Evolutionary conservation across 1,284 basidiomycete species (phyloP), one percentile per base, ranked within the genome.

Genomic region (Sporisorium graminicola): DNA sequence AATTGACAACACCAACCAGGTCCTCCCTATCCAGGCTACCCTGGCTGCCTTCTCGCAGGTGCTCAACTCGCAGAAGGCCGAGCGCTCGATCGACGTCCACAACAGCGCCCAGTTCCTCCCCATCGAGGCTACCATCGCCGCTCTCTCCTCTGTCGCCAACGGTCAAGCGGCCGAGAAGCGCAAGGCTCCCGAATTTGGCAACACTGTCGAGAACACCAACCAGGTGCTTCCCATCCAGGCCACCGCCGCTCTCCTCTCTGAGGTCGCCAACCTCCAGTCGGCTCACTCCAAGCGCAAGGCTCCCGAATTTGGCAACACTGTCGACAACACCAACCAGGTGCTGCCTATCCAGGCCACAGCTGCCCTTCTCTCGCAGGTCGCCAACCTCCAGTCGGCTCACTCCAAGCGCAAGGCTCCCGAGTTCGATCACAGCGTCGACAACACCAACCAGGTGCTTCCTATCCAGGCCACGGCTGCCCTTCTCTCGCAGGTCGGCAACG

Each of bases 11-110:
- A 35, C 35, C 49, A 67, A 61, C 71, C 64, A 64, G 57, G 46
- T 73, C 42, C 44, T 73, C 13, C 70, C 70, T 44, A 56, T 73
- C 44, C 51, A 73, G 64, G 70, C 54, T 10, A 73, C 70, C 20
- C 7, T 57, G 31, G 60, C 60, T 26, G 43, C 27, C 27, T 58
- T 71, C 22, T 71, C 68, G 1, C 27, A 29, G 24, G 68, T 65
- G 9, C 7, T n/a, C 10, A 50, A 53, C 51, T 10, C 2, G 14
- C 51, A 53, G 51, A 40, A 24, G 20, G 37, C 40, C 31, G 51
- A 56, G 53, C 68, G 61, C n/a, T 44, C 58, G 10, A 10, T 47
- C 50, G 20, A 22, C 24, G 52, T 74, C 37, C 27, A 64, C 37
- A 68, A 74, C 71, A 37, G n/a, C 31, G 10, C 51, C 20, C 59